Base-by-base conservation (phyloP, 371 early-diverging fungal genomes). In the Mucor piriformis region DNA sequence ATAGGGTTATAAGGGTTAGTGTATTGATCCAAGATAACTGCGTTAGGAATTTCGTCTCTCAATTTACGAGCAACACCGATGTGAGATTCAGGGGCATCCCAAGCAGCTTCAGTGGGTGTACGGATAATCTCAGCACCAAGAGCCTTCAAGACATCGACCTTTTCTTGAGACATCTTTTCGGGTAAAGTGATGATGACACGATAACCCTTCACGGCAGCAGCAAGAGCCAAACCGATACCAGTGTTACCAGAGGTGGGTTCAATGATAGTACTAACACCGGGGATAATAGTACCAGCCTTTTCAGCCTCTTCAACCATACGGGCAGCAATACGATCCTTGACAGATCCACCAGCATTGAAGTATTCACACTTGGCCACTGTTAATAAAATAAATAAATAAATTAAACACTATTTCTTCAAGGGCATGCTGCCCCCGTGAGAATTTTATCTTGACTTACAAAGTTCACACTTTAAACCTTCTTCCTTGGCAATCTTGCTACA, bases 341-440 rank as follows among this genome's bases (percentile, higher is more conserved):
- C 96, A 13, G 95, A 95, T 24, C 98, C 98, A 63, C 97, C 98
- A 16, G 97, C 93, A 64, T 98, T 98, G 75, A 96, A 97, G 74
- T 85, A 98, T 84, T 98, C 98, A 76, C 96, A 97, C 70, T 97
- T 98, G 67, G 91, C 98, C 77, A 95, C 94, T 94, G n/a, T n/a
- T n/a, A n/a, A n/a, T n/a, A n/a, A n/a, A n/a, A n/a, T n/a, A n/a
- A 54, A 6, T 21, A 7, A 53, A 18, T 15, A 18, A 24, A 27
- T 10, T 16, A 37, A 27, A 60, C 10, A 50, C 24, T 29, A 50
- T 24, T 54, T 33, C 5, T 3, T 20, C 43, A 21, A 10, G 15
- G n/a, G 11, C n/a, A n/a, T n/a, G n/a, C n/a, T n/a, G 15, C 38
- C 38, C n/a, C n/a, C n/a, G 11, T 37, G n/a, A 13, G n/a, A 25